phyloP scores from a whole-genome alignment of 495 filamentous ascomycete species.

The Aspergillus sclerotiicarbonarius region DNA sequence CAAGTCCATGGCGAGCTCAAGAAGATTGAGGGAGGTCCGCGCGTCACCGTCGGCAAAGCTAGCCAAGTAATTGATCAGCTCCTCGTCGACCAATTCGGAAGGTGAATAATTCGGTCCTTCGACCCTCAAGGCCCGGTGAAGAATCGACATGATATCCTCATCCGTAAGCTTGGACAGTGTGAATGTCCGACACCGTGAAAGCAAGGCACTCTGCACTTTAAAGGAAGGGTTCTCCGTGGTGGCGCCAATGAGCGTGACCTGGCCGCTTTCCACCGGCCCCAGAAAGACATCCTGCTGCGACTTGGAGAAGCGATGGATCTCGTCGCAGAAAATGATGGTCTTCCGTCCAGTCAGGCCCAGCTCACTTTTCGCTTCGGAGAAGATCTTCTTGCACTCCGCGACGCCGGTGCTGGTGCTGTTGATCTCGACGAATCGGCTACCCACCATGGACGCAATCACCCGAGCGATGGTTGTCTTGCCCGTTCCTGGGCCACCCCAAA shows the following conservation, averaged over 20 bases:
- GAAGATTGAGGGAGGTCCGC: conserved; percentile 84
- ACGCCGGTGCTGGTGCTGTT: conserved; percentile 90
- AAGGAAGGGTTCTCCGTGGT: conserved; percentile 98
- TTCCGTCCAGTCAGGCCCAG: conserved; percentile 77
- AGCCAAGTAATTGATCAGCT: conserved; percentile 76
- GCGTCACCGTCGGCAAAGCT: conserved; percentile 90
- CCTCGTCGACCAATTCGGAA: conserved; percentile 67
- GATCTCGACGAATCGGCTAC: conserved; percentile 89
- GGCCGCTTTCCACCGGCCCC: conserved; percentile 86
- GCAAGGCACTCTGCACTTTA: conserved; percentile 83
- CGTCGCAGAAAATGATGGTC: conserved; percentile 97
- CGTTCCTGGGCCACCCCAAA: conserved; percentile 90
- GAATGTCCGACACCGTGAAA: conserved; percentile 89
- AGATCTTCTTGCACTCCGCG: conserved; percentile 94
- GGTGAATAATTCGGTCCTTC: conserved; percentile 57
- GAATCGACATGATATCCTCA: conserved; percentile 67
- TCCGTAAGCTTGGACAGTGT: conserved; percentile 72
- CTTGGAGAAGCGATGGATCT: conserved; percentile 94
- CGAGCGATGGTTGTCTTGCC: conserved; percentile 97
- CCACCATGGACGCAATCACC: conserved; percentile 80
- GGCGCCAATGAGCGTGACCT: conserved; percentile 88
- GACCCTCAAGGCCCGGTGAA: conserved; percentile 66
- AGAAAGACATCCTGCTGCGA: conserved; percentile 94
- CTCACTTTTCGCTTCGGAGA: conserved; percentile 80
- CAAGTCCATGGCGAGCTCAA: conserved; percentile 77